These are phyloP conservation scores for Fistulinella cinereoalba DNA, from an alignment of 1,284 basidiomycete species.

Conservation along the genomic window DNA sequence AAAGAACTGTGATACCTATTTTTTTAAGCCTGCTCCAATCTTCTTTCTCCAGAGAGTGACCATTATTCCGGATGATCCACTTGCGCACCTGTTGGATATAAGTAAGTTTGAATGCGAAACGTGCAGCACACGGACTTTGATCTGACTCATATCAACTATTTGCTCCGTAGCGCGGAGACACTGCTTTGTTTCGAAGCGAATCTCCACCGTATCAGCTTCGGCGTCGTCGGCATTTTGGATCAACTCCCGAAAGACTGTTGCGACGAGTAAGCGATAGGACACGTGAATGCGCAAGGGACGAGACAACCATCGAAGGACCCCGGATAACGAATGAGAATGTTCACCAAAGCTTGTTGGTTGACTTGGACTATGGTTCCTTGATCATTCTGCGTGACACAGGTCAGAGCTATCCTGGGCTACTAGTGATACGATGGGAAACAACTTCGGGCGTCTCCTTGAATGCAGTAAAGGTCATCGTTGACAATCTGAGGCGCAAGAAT, in stretches of 20 bases:
- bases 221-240: conserved; percentile 96
- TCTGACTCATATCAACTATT: conserved; percentile 1
- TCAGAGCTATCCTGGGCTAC: too few species aligned
- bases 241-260: conserved; percentile 81
- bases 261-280: background rate
- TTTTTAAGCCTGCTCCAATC: conserved; percentile 89
- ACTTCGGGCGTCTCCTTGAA: too few species aligned
- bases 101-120: background rate
- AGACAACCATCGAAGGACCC: conserved; percentile 15
- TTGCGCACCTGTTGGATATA: conserved; percentile 36
- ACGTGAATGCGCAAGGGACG: background rate
- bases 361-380: conserved; percentile 11
- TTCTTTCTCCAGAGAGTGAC: conserved; percentile 69
- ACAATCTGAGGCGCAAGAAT: too few species aligned
- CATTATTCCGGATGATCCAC: conserved; percentile 87
- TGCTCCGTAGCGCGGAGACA: background rate
- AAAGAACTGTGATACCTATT: conserved; percentile 51
- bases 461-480: too few species aligned
- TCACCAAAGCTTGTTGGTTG: conserved; percentile 15
- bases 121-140: background rate
- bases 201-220: conserved; percentile 72
- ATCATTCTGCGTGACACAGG: background rate
- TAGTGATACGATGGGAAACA: too few species aligned
- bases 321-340: conserved; percentile 24
- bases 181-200: conserved; percentile 68